Base-by-base conservation (phyloP, 768 basidiomycete species). In the Russula lepida region DNA sequence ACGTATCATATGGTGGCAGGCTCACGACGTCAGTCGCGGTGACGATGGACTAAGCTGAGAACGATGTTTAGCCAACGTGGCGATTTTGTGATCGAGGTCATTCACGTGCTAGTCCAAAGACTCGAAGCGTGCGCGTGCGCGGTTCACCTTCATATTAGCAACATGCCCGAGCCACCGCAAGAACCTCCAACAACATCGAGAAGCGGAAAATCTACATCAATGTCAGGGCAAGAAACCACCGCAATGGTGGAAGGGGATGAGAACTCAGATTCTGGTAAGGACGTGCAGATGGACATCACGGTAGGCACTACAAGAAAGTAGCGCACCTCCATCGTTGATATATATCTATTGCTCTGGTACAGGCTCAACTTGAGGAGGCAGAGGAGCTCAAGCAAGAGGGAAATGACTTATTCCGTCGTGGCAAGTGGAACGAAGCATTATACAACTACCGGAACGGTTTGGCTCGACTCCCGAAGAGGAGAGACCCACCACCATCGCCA, bases 311-410 rank as follows among this genome's bases (percentile, higher is more conserved):
- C 27, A 39, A 11, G 13, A 15, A 15, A 12, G 21, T 30, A 30
- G 28, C n/a, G 19, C 25, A 13, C 19, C 35, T 27, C 35, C 19
- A 39, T 35, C 21, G 9, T 35, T 39, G 17, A 41, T 33, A 9
- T 19, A 23, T 21, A 41, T 52, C 9, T 15, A 57, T 55, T 58
- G 43, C 19, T 41, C n/a, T 12, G 43, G 21, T 21, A 23, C 37
- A 85, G 83, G 72, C 74, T 59, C 71, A 66, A 54, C 73, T 89
- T 15, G 68, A 64, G 32, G 73, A 76, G 63, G 87, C 86, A 17
- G 80, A 81, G 28, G 79, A 81, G 50, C 73, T 86, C 56, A 97
- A 95, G 72, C 72, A 74, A 8, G 80, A 86, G 68, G 94, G 92
- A 19, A 95, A 93, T 64, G 79, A 80, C 3, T 74, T 77, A 63